These are phyloP conservation scores for Curvularia hawaiiensis DNA, from an alignment of 2,329 filamentous ascomycete species.

Conservation along the genomic window DNA sequence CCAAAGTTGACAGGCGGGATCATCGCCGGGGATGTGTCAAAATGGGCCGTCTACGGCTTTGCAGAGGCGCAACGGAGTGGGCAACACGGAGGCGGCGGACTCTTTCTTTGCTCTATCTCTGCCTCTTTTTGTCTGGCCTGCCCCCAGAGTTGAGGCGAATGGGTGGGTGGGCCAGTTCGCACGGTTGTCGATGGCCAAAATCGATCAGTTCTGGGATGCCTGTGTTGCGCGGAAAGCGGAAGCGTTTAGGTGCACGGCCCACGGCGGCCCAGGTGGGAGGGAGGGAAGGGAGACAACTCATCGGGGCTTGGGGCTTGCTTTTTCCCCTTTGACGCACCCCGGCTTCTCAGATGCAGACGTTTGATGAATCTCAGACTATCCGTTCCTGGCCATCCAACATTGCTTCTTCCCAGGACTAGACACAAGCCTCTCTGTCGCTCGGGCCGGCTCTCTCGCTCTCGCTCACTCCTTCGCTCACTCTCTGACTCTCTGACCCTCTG, in stretches of 20 bases:
- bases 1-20: constrained; percentile 36
- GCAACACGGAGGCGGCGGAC: constrained; percentile 17
- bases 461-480: neutral
- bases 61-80: constrained; percentile 13
- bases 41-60: constrained; percentile 29
- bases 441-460: constrained; percentile 28
- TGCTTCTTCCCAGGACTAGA: constrained; percentile 34
- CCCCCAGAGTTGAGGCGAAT: constrained; percentile 24
- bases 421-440: constrained; percentile 35
- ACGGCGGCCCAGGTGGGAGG: constrained; percentile 14
- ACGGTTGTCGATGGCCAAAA: constrained; percentile 15
- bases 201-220: constrained; percentile 25
- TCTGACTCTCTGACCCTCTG: neutral
- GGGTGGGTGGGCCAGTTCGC: constrained; percentile 27
- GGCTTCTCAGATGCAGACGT: constrained; percentile 31
- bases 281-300: constrained; percentile 20
- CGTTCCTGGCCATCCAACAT: constrained; percentile 36
- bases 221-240: constrained; percentile 41
- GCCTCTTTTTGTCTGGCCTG: neutral
- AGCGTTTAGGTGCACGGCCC: constrained; percentile 40
- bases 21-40: constrained; percentile 36
- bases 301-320: constrained; percentile 34
- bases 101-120: constrained; percentile 8
- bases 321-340: constrained; percentile 36
- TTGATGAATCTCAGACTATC: constrained; percentile 38